A percentile compares a stretch with the other conserved stretches of the same genome.
phyloP scores from a whole-genome alignment of 352 stramenopile species.

The Phytophthora nicotianae region DNA sequence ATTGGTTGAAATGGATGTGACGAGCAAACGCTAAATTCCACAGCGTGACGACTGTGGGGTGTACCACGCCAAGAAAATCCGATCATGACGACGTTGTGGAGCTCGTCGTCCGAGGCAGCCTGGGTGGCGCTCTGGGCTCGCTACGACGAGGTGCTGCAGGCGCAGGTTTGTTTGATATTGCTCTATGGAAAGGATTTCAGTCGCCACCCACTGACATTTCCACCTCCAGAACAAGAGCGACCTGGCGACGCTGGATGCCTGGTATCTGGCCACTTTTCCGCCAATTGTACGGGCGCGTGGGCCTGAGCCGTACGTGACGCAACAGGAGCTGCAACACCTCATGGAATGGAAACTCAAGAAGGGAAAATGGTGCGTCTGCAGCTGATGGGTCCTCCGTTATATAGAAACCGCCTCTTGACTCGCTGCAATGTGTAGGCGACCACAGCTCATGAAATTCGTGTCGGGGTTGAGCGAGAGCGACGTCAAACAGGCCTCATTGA shows the following conservation, averaged over 20 bases:
- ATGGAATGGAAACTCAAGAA: conserved; percentile 90
- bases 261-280: conserved; percentile 55
- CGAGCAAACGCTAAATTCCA: conserved; percentile 25
- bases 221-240: conserved; percentile 53
- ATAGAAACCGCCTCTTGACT: conserved; percentile 12
- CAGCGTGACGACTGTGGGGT: conserved; percentile 13
- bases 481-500: conserved; percentile 52
- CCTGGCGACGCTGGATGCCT: conserved; percentile 61
- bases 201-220: conserved; percentile 12
- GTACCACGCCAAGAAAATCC: conserved; percentile 22
- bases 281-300: conserved; percentile 49
- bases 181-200: background rate
- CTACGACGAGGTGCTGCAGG: conserved; percentile 51
- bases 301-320: conserved; percentile 52
- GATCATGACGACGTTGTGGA: conserved; percentile 36
- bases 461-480: conserved; percentile 45
- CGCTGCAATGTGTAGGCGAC: conserved; percentile 43
- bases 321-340: conserved; percentile 61
- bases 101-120: conserved; percentile 19
- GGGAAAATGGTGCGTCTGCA: conserved; percentile 69
- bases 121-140: conserved; percentile 45
- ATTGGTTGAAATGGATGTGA: conserved; percentile 10
- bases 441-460: conserved; percentile 79
- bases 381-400: background rate
- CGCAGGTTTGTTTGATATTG: conserved; percentile 30